These are phyloP conservation scores for Cyberlindnera veronae DNA, from an alignment of 805 yeast genomes.

Conservation along the genomic window DNA sequence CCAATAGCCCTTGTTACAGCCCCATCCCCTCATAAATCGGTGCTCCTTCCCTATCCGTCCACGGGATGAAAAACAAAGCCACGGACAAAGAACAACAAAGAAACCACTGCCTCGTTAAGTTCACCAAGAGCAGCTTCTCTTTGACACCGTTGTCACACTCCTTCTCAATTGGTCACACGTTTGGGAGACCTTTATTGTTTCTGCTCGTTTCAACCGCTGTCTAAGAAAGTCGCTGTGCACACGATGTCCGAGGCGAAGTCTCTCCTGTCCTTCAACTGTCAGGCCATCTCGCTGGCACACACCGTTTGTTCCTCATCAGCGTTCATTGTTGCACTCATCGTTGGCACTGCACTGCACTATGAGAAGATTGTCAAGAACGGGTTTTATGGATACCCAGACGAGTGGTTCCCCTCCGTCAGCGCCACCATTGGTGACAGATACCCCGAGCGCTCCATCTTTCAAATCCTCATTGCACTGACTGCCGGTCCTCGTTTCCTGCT, in stretches of 20 bases:
- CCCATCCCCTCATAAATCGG: too few relatives aligned
- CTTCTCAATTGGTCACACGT: too few relatives aligned
- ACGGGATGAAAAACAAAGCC: too few relatives aligned
- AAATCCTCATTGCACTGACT: conserved; percentile 85
- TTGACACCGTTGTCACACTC: too few relatives aligned
- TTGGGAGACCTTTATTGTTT: too few relatives aligned
- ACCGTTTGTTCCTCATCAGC: conserved; percentile 70
- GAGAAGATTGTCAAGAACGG: conserved; percentile 86
- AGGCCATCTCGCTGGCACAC: conserved; percentile 67
- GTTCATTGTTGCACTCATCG: conserved; percentile 66
- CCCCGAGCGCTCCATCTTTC: conserved; percentile 93
- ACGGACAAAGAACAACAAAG: neutral
- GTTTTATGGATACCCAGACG: conserved; percentile 88
- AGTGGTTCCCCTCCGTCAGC: conserved; percentile 97
- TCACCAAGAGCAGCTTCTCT: too few relatives aligned
- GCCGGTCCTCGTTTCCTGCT: conserved; percentile 87
- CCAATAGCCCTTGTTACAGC: too few relatives aligned
- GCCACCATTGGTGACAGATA: conserved; percentile 97
- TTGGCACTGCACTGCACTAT: conserved; percentile 78
- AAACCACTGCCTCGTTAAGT: neutral
- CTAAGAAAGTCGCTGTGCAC: neutral
- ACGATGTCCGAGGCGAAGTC: conserved; percentile 4
- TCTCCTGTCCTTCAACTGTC: conserved; percentile 52
- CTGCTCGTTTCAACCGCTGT: neutral
- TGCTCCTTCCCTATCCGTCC: too few relatives aligned